phyloP scores from a whole-genome alignment of 495 filamentous ascomycete species.

The Aspergillus sparsus region DNA sequence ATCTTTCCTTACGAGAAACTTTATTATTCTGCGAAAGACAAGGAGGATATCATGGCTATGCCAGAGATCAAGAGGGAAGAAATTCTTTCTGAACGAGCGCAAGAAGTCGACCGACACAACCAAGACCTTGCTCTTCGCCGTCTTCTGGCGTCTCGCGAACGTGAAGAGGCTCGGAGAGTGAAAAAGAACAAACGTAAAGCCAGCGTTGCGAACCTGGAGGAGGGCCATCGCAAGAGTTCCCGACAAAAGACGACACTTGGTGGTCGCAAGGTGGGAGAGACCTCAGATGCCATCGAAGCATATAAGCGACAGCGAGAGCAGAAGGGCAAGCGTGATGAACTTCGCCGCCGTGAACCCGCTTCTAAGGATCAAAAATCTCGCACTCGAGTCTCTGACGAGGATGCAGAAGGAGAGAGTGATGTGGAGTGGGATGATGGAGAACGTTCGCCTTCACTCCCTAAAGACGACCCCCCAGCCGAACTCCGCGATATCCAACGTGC shows the following conservation, averaged over 20 bases:
- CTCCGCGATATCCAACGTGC: conserved; percentile 80
- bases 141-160: conserved; percentile 68
- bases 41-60: conserved; percentile 78
- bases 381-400: conserved; percentile 55
- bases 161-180: conserved; percentile 57
- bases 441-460: conserved; percentile 44
- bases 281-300: conserved; percentile 72
- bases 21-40: conserved; percentile 78
- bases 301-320: conserved; percentile 85
- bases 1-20: conserved; percentile 88
- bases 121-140: conserved; percentile 85
- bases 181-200: conserved; percentile 81
- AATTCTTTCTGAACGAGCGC: conserved; percentile 83
- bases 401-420: conserved; percentile 78
- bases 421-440: conserved; percentile 67
- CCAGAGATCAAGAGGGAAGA: conserved; percentile 88
- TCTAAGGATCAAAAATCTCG: conserved; percentile 56
- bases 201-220: conserved; percentile 69
- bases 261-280: conserved; percentile 76
- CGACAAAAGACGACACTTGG: conserved; percentile 77
- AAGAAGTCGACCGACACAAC: conserved; percentile 72
- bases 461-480: conserved; percentile 62
- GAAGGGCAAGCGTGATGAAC: conserved; percentile 68
- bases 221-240: conserved; percentile 73
- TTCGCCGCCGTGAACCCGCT: conserved; percentile 66